These are phyloP conservation scores for Candida ficus DNA, from an alignment of 805 yeast genomes.

Conservation along the genomic window DNA sequence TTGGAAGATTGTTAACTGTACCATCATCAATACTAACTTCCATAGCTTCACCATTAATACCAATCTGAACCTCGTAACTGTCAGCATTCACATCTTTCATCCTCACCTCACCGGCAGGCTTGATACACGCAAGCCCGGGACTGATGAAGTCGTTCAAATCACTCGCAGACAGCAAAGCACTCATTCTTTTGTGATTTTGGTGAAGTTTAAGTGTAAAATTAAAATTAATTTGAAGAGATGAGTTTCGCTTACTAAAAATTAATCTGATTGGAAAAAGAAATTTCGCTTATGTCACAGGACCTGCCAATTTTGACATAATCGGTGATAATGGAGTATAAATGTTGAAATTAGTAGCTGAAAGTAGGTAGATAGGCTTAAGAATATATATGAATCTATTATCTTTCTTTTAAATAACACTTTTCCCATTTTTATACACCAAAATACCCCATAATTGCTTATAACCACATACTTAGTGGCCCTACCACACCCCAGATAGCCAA, in stretches of 20 bases:
- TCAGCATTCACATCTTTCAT: constrained; percentile 18
- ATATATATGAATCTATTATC: too few species aligned
- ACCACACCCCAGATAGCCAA: too few species aligned
- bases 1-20: constrained; percentile 42
- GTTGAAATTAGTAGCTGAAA: too few species aligned
- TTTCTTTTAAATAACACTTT: too few species aligned
- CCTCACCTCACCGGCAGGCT: constrained; percentile 58
- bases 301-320: neutral
- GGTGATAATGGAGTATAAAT: too few species aligned
- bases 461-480: too few species aligned
- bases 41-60: constrained; percentile 51
- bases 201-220: too few species aligned
- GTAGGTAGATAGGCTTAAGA: too few species aligned
- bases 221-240: too few species aligned
- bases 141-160: constrained; percentile 92
- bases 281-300: neutral
- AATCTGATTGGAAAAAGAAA: neutral
- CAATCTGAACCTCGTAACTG: constrained; percentile 51
- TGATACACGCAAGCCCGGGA: constrained; percentile 93
- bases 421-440: too few species aligned
- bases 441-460: too few species aligned
- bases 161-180: constrained; percentile 81
- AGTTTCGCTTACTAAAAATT: neutral
- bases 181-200: too few species aligned
- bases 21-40: constrained; percentile 64